Evolutionary conservation across 2,329 filamentous ascomycete genomes (phyloP).

Genomic region (Alternaria sp.): DNA sequence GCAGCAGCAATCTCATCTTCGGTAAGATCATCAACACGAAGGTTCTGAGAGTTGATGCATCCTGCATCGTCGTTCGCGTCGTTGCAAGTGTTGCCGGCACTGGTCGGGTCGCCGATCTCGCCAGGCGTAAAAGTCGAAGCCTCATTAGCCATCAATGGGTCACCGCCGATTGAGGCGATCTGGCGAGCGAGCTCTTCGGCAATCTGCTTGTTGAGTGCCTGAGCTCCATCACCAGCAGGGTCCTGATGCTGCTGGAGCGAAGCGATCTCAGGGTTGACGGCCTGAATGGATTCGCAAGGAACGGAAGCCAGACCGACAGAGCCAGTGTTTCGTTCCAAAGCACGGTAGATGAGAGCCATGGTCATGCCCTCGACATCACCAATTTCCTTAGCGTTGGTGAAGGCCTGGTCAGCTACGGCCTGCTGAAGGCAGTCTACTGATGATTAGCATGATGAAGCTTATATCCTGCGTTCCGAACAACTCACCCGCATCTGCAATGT

Average conservation of each 20-base stretch:
- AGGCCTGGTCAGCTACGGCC: conserved; percentile 66
- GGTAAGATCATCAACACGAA: conserved; percentile 64
- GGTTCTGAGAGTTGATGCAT: conserved; percentile 63
- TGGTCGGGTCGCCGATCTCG: conserved; percentile 61
- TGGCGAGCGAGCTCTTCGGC: conserved; percentile 67
- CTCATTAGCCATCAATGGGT: conserved; percentile 68
- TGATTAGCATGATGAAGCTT: conserved; percentile 19
- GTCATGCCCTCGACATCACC: conserved; percentile 64
- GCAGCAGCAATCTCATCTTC: conserved; percentile 62
- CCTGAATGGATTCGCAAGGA: conserved; percentile 63
- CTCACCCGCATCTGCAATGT: conserved; percentile 57
- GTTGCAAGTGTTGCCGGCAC: conserved; percentile 63
- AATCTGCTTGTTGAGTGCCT: conserved; percentile 67
- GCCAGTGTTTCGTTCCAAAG: conserved; percentile 68
- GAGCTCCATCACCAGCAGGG: conserved; percentile 66
- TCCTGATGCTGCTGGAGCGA: conserved; percentile 72
- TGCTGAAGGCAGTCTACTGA: conserved; percentile 65
- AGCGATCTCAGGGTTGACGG: conserved; percentile 71
- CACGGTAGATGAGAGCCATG: conserved; percentile 62
- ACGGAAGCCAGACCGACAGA: conserved; percentile 65
- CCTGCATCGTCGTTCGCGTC: conserved; percentile 58
- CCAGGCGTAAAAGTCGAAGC: conserved; percentile 71
- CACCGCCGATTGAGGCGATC: conserved; percentile 68
- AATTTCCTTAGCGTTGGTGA: conserved; percentile 66
- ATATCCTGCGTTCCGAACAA: neutral